Evolutionary conservation across 352 stramenopile genomes (phyloP), one percentile per base, ranked within the genome.

Genomic region (Phytophthora quininea): DNA sequence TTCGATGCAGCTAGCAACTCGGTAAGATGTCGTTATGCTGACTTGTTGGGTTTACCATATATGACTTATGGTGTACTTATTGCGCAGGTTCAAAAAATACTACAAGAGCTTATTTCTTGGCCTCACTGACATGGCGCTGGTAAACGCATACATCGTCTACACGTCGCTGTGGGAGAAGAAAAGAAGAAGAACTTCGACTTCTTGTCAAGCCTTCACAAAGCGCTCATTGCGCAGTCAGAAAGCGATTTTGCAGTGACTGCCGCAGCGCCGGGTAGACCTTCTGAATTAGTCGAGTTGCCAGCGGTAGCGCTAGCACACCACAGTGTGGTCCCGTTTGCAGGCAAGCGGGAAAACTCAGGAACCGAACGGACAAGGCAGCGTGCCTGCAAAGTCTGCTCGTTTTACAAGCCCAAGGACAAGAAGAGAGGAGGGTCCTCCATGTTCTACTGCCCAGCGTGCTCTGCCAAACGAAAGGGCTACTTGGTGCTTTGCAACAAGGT

Each of bases 321-420:
- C 15, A 4, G n/a, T 2, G 51, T 68, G 0, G 48, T 42, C 0
- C 53, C 57, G 27, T 58, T 47, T 0, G 10, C 33, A 4, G 53
- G 38, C 3, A 58, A 35, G 1, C 53, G 61, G 0, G 0, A 58
- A 15, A 64, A 64, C 40, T 55, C 43, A 15, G 54, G 54, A 2
- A 15, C 58, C 1, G 29, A 64, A 30, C 31, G 40, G 0, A 4
- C 62, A 0, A 2, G 54, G 4, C 62, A 69, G 15, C 19, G 62
- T 0, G 53, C 54, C 12, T 65, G 40, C n/a, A 65, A 65, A 4
- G 55, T 65, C 3, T 65, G 55, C 8, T 62, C 53, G 0, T n/a
- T 46, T 10, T 67, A 72, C 58, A 67, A 72, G 32, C 57, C 64
- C 0, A 8, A 58, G 8, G 52, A 27, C 2, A 65, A 70, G n/a